Evolutionary conservation across 1,284 basidiomycete species (phyloP).

Genomic region (Cryptococcus neoformans): DNA sequence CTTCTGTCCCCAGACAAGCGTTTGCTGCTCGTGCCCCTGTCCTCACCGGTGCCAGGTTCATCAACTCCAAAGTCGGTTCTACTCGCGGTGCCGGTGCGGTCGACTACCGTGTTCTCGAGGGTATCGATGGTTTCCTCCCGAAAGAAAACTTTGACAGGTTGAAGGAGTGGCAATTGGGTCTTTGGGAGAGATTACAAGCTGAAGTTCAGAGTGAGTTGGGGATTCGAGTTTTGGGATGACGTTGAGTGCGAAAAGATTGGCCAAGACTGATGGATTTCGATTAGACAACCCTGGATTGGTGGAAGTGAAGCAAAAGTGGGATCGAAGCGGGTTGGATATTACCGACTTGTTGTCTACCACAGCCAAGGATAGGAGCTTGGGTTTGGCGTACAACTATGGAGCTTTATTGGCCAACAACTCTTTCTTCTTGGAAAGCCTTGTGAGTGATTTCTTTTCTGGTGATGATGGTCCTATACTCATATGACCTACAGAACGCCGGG

Average conservation of each 20-base stretch:
- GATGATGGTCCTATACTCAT: too few species aligned
- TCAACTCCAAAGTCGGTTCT: not conserved
- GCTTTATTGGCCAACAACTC: constrained; percentile 91
- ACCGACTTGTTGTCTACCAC: constrained; percentile 63
- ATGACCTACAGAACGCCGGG: constrained; percentile 24
- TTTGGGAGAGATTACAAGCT: constrained; percentile 43
- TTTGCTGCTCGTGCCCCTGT: too few species aligned
- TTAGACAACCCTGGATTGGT: constrained; percentile 34
- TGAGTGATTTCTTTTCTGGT: constrained; percentile 52
- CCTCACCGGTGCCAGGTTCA: not conserved
- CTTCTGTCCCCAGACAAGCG: too few species aligned
- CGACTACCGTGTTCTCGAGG: constrained; percentile 35
- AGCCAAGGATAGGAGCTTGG: constrained; percentile 59
- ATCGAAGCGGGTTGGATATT: constrained; percentile 39
- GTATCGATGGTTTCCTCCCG: constrained; percentile 35
- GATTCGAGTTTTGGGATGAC: not conserved
- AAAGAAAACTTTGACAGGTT: constrained; percentile 34
- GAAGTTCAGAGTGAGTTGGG: constrained; percentile 45
- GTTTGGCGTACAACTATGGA: constrained; percentile 86
- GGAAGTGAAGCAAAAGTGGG: constrained; percentile 43
- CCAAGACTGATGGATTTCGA: not conserved
- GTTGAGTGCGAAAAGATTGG: not conserved
- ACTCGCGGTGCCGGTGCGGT: constrained; percentile 24
- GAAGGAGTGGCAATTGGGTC: constrained; percentile 43
- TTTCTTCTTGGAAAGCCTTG: constrained; percentile 85